These are phyloP conservation scores for Cronartium ribicola DNA, from an alignment of 1,284 basidiomycete species.

Conservation along the genomic window DNA sequence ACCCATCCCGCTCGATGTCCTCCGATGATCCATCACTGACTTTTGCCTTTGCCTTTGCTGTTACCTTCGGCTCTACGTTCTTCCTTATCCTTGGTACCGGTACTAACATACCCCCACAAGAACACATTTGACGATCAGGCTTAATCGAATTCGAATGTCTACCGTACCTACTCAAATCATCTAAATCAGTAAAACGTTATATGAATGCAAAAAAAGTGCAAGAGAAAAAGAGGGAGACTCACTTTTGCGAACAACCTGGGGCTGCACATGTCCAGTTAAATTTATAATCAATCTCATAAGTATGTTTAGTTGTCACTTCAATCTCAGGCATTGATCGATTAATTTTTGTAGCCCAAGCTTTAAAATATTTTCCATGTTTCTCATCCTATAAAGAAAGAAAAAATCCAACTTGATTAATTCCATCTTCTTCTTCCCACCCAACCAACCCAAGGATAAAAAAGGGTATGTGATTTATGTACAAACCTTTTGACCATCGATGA, in stretches of 20 bases:
- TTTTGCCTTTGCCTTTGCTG: background rate
- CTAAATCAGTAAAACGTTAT: background rate
- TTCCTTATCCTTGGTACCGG: constrained; percentile 17
- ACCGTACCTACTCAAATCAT: constrained; percentile 60
- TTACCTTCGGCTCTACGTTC: background rate
- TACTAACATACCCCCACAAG: constrained; percentile 44
- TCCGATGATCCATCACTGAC: too few relatives aligned
- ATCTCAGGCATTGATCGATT: constrained; percentile 64
- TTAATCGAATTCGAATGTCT: constrained; percentile 71
- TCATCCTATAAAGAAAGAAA: constrained; percentile 7
- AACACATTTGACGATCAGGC: constrained; percentile 62
- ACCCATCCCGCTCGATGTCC: background rate
- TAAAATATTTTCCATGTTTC: constrained; percentile 57
- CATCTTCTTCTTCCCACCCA: constrained; percentile 1
- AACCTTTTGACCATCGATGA: constrained; percentile 64
- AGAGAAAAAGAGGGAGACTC: constrained; percentile 26
- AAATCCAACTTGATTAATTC: background rate
- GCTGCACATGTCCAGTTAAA: constrained; percentile 68
- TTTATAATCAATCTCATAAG: constrained; percentile 70
- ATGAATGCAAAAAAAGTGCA: background rate
- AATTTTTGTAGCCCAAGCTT: constrained; percentile 54
- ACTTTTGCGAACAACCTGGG: constrained; percentile 62
- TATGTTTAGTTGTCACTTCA: constrained; percentile 66
- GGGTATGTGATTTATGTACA: constrained; percentile 49
- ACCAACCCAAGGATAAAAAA: background rate